Conservation (phyloP, 2,329 filamentous ascomycete genomes). For the Calcarisporium arbuscula region DNA sequence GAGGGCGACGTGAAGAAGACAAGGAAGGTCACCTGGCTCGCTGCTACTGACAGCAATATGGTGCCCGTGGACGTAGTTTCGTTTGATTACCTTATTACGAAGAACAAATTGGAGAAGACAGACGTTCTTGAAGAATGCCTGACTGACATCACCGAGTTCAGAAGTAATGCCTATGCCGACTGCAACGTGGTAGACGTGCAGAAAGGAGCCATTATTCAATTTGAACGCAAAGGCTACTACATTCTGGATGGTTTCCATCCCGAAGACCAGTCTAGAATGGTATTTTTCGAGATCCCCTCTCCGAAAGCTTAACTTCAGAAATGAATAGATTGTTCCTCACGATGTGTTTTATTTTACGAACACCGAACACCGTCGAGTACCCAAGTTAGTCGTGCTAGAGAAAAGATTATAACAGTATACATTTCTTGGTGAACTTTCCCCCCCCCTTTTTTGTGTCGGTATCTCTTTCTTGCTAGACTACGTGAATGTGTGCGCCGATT, state of each 20-base stretch:
- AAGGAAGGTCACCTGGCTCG: constrained; percentile 88
- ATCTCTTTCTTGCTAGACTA: too few relatives aligned
- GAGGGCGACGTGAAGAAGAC: constrained; percentile 83
- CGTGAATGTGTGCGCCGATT: too few relatives aligned
- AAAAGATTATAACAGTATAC: too few relatives aligned
- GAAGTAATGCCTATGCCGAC: constrained; percentile 66
- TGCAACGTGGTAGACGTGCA: constrained; percentile 66
- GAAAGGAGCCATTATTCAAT: constrained; percentile 79
- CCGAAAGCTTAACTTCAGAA: too few relatives aligned
- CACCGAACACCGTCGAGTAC: too few relatives aligned
- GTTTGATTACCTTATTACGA: constrained; percentile 82
- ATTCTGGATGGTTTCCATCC: constrained; percentile 57
- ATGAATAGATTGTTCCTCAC: too few relatives aligned
- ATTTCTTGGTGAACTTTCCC: too few relatives aligned
- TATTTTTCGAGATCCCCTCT: constrained; percentile 42
- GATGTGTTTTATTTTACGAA: too few relatives aligned
- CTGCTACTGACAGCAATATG: constrained; percentile 61
- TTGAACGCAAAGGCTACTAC: constrained; percentile 82
- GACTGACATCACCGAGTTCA: constrained; percentile 62
- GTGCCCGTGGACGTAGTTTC: constrained; percentile 73
- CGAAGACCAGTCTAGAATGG: constrained; percentile 32
- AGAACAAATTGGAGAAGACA: constrained; percentile 79
- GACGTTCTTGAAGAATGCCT: constrained; percentile 73
- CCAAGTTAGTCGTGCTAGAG: too few relatives aligned
- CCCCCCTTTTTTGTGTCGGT: too few relatives aligned